Evolutionary conservation across 108 stramenopile species (phyloP).

Genomic region (Aurantiochytrium sp.): DNA sequence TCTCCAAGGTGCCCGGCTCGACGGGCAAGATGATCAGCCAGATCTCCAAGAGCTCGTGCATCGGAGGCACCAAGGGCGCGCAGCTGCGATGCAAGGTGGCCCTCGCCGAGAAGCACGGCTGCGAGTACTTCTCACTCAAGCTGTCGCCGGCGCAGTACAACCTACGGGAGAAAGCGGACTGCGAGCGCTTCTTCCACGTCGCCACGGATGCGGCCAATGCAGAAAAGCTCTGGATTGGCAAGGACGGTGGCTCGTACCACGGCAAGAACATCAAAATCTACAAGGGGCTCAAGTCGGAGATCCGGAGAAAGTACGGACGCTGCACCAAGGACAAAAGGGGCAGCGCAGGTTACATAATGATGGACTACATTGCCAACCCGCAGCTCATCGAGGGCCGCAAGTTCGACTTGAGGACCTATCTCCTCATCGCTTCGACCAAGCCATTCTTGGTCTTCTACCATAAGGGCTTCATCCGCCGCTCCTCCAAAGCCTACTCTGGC

Average conservation of each 20-base stretch:
- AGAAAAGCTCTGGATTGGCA: slow-evolving; percentile 2
- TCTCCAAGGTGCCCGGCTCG: not conserved
- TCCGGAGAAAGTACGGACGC: not conserved
- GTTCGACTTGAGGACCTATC: slow-evolving; percentile 11
- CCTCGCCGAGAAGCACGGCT: not conserved
- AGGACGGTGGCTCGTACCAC: slow-evolving; percentile 11
- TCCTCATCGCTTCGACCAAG: slow-evolving; percentile 14
- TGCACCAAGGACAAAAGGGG: slow-evolving; percentile 19
- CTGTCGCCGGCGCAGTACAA: not conserved
- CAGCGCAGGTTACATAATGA: slow-evolving; percentile 6
- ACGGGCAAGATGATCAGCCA: slow-evolving; percentile 19
- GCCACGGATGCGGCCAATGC: not conserved
- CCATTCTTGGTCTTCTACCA: slow-evolving; percentile 25
- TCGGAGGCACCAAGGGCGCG: slow-evolving; percentile 27
- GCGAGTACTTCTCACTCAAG: not conserved
- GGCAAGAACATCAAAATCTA: slow-evolving; percentile 20
- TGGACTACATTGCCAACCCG: slow-evolving; percentile 27
- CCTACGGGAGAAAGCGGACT: not conserved
- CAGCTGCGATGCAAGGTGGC: slow-evolving; percentile 13
- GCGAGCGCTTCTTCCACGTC: not conserved
- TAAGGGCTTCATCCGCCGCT: not conserved
- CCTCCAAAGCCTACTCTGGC: not conserved
- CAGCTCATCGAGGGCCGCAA: slow-evolving; percentile 16
- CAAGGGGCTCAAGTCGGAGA: not conserved
- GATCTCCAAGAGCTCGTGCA: not conserved